Conservation (phyloP, 495 filamentous ascomycete species). For the Acidiella bohemica region DNA sequence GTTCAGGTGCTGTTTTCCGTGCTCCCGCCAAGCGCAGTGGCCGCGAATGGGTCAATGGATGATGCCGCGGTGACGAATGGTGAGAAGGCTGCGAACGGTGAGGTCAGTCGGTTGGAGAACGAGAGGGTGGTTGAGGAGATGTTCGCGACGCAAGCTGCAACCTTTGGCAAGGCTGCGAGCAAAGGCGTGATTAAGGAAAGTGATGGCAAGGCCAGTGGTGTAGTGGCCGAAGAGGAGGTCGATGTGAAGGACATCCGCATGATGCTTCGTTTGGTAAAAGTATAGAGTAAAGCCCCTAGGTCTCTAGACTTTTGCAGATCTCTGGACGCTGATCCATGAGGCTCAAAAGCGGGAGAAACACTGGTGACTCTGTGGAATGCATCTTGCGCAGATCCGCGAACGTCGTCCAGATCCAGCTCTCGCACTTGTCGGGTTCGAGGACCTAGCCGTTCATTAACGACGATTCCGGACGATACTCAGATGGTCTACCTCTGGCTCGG, state of each 20-base stretch:
- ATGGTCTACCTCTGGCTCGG: conserved; percentile 37
- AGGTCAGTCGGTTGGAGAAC: conserved; percentile 45
- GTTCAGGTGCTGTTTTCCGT: conserved; percentile 74
- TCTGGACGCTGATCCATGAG: conserved; percentile 11
- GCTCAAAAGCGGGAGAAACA: conserved; percentile 6
- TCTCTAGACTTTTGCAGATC: not conserved
- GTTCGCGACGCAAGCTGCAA: conserved; percentile 52
- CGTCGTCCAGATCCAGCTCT: conserved; percentile 45
- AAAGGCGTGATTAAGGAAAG: conserved; percentile 48
- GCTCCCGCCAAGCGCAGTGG: conserved; percentile 27
- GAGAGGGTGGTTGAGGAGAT: conserved; percentile 42
- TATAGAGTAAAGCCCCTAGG: conserved; percentile 31
- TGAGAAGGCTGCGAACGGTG: conserved; percentile 12
- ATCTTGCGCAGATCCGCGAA: conserved; percentile 34
- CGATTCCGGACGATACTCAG: not conserved
- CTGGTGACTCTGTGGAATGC: not conserved
- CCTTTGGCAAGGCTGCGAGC: conserved; percentile 64
- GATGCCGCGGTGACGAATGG: not conserved
- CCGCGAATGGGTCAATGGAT: conserved; percentile 5
- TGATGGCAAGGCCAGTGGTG: conserved; percentile 38
- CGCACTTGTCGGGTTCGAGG: conserved; percentile 53
- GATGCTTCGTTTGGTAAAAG: conserved; percentile 64
- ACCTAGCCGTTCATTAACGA: conserved; percentile 16
- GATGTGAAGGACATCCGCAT: conserved; percentile 81
- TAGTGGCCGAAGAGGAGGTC: conserved; percentile 76